Conservation (phyloP, 2,329 filamentous ascomycete genomes). For the Chaetomium sp. region DNA sequence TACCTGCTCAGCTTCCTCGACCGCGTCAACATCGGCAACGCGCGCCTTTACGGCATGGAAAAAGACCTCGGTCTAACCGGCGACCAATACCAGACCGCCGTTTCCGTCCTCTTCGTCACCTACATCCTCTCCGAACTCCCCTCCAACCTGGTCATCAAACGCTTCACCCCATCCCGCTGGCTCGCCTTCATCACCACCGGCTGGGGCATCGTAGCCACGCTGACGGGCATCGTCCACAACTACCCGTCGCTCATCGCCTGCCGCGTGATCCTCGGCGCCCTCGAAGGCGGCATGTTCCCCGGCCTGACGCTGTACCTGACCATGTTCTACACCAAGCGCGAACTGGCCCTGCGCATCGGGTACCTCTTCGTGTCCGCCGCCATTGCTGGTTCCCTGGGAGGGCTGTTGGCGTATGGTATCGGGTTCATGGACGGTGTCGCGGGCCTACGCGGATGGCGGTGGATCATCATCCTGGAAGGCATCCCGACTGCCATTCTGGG, state of each 20-base stretch:
- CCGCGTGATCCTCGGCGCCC: neutral
- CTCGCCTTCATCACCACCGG: neutral
- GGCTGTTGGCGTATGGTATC: neutral
- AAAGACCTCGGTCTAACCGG: neutral
- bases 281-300: neutral
- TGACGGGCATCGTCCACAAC: neutral
- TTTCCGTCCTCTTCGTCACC: neutral
- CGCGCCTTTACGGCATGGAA: neutral
- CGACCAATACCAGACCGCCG: neutral
- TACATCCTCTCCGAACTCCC: neutral
- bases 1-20: neutral
- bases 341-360: neutral
- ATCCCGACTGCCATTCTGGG: neutral
- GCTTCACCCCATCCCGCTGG: neutral
- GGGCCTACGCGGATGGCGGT: neutral
- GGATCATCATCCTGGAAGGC: neutral
- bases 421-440: neutral
- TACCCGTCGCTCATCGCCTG: neutral
- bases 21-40: neutral
- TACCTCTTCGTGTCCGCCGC: neutral
- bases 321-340: neutral
- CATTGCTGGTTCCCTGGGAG: neutral
- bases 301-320: neutral
- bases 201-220: neutral
- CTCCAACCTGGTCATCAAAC: neutral